Base-by-base conservation (phyloP, 192 early-diverging fungal genomes). In the Entomortierella lignicola region DNA sequence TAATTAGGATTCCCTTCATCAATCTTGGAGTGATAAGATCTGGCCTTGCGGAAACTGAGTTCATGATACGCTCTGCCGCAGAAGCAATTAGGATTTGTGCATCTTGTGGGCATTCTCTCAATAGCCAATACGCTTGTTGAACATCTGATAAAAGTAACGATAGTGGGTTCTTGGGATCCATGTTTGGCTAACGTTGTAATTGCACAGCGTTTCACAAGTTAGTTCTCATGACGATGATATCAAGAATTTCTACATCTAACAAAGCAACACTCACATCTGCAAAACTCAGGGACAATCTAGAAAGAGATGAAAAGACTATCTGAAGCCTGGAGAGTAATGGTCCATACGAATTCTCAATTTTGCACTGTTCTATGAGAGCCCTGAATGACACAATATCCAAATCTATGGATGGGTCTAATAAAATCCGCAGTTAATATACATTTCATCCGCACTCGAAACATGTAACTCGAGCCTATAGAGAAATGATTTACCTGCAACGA, bases 1-100 rank as follows among this genome's bases (percentile, higher is more conserved):
- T 77, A 18, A 77, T 77, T n/a, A 77, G 30, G 30, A 77, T 69
- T 13, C 74, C 74, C 27, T 77, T 77, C 74, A 77, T 77, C 13
- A 77, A 41, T 12, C 74, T 55, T 4, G 74, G 74, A 18, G 74
- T 77, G 18, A 77, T 66, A 6, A 77, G 61, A 30, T 77, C 67
- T 5, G 74, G 74, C 29, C 66, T 56, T 15, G 51, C 74, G 1
- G 74, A 55, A 13, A 77, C 74, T n/a, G 74, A 77, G 74, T 61
- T 77, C 74, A 77, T 77, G 15, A 77, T 77, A 29, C 74, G 59
- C 12, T 77, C 74, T 21, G 74, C 66, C 13, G 74, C 66, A 20
- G 74, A 57, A 0, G 74, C 74, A 32, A 77, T 69, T n/a, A 77
- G 27, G 12, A 57, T 42, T n/a, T 77, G 66, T 7, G 66, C 74